phyloP scores from a whole-genome alignment of 2,329 filamentous ascomycete genomes.

The Alternaria burnsii region DNA sequence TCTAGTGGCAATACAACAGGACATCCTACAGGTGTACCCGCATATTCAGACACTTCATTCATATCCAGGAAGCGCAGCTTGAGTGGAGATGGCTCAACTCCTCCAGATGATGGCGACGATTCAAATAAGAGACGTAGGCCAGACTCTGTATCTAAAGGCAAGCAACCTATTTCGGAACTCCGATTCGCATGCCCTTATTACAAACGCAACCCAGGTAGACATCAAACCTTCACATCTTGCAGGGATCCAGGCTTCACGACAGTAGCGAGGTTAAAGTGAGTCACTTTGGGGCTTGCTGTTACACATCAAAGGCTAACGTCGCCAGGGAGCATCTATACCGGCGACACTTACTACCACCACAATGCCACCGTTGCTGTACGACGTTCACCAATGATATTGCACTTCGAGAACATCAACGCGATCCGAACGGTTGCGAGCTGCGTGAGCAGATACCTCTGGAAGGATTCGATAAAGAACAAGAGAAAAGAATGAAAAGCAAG shows the following conservation, averaged over 20 bases:
- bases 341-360: constrained; percentile 34
- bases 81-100: not conserved
- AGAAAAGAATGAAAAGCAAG: constrained; percentile 37
- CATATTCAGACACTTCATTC: not conserved
- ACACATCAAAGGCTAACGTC: not conserved
- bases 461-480: constrained; percentile 39
- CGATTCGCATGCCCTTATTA: not conserved
- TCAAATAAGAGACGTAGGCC: not conserved
- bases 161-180: not conserved
- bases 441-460: constrained; percentile 30
- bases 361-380: constrained; percentile 35
- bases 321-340: not conserved
- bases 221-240: not conserved
- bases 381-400: constrained; percentile 30
- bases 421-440: constrained; percentile 30
- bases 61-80: not conserved
- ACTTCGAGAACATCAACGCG: constrained; percentile 36
- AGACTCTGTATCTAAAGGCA: not conserved
- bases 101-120: not conserved
- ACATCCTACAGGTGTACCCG: rapidly evolving
- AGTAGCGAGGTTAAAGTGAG: not conserved
- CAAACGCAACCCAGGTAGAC: not conserved
- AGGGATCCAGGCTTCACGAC: not conserved
- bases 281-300: rapidly evolving
- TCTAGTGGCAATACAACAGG: not conserved